Conservation (phyloP, 805 yeast genomes). For the Lachancea fermentati region DNA sequence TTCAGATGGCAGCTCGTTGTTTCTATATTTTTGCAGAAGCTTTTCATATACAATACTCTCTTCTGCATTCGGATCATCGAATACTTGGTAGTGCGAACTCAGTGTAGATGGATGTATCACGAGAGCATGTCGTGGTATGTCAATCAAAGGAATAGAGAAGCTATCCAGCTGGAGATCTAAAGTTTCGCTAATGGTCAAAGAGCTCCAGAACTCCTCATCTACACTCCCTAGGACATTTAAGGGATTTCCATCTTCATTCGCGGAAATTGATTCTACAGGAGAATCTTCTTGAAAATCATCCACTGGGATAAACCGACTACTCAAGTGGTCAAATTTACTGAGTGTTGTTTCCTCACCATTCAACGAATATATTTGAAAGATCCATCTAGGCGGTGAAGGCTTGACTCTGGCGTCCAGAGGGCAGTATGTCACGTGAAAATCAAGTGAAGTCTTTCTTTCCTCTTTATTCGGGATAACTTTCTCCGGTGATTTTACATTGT, state of each 20-base stretch:
- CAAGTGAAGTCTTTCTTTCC: neutral
- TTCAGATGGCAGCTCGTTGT: slow-evolving; percentile 9
- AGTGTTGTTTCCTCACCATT: neutral
- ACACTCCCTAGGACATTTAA: neutral
- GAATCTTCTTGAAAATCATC: neutral
- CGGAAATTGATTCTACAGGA: neutral
- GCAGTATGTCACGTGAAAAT: slow-evolving; percentile 4
- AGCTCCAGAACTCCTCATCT: slow-evolving; percentile 1
- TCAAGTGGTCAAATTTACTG: neutral
- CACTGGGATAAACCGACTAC: neutral
- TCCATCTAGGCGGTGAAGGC: neutral
- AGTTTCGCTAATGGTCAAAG: neutral
- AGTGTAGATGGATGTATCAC: neutral
- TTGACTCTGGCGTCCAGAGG: neutral
- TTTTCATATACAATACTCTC: slow-evolving; percentile 3
- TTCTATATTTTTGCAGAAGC: slow-evolving; percentile 10
- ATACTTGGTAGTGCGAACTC: neutral
- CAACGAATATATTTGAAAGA: neutral
- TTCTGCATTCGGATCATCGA: slow-evolving; percentile 3
- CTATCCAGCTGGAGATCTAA: slow-evolving; percentile 7
- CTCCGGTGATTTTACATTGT: neutral
- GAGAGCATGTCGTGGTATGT: slow-evolving; percentile 11
- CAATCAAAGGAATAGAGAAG: slow-evolving; percentile 3
- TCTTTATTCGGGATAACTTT: neutral
- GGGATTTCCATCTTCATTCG: neutral